These are phyloP conservation scores for Xylaria palmicola DNA, from an alignment of 495 filamentous ascomycete genomes.

Conservation along the genomic window DNA sequence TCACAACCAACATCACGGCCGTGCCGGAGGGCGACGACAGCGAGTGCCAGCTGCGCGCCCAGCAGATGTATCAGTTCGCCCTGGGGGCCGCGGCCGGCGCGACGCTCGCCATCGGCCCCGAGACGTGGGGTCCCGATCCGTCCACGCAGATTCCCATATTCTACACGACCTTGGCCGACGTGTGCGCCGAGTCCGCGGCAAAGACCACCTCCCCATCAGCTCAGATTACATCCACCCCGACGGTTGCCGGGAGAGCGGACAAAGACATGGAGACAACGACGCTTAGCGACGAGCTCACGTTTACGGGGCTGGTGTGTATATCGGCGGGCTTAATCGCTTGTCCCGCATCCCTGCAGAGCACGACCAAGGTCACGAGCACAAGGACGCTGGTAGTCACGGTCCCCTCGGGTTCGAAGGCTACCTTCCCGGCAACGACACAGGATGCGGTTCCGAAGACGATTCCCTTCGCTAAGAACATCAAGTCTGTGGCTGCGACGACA, in stretches of 20 bases:
- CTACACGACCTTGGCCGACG: slow-evolving; percentile 50
- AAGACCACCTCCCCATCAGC: slow-evolving; percentile 20
- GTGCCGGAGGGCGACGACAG: slow-evolving; percentile 22
- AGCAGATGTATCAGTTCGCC: slow-evolving; percentile 48
- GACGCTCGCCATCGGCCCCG: slow-evolving; percentile 38
- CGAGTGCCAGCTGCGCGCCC: slow-evolving; percentile 43
- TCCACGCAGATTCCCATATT: slow-evolving; percentile 50
- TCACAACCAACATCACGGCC: slow-evolving; percentile 49
- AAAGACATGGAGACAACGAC: slow-evolving; percentile 36
- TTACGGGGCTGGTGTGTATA: slow-evolving; percentile 40
- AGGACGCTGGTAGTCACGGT: slow-evolving; percentile 38
- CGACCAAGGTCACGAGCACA: slow-evolving; percentile 31
- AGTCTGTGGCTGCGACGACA: slow-evolving; percentile 34
- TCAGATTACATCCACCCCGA: slow-evolving; percentile 25
- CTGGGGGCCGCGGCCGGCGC: slow-evolving; percentile 54
- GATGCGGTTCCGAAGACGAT: slow-evolving; percentile 32
- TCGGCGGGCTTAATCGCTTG: slow-evolving; percentile 44
- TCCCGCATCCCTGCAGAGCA: slow-evolving; percentile 45
- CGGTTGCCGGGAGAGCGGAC: slow-evolving; percentile 28
- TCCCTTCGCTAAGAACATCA: slow-evolving; percentile 39
- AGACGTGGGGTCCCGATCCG: slow-evolving; percentile 52
- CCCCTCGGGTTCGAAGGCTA: slow-evolving; percentile 34
- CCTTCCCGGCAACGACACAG: slow-evolving; percentile 35
- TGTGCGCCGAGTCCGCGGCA: slow-evolving; percentile 37
- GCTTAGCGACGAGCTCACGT: slow-evolving; percentile 31